Base-by-base conservation (phyloP, 2,329 filamentous ascomycete genomes). In the Myriosclerotinia scirpicola region DNA sequence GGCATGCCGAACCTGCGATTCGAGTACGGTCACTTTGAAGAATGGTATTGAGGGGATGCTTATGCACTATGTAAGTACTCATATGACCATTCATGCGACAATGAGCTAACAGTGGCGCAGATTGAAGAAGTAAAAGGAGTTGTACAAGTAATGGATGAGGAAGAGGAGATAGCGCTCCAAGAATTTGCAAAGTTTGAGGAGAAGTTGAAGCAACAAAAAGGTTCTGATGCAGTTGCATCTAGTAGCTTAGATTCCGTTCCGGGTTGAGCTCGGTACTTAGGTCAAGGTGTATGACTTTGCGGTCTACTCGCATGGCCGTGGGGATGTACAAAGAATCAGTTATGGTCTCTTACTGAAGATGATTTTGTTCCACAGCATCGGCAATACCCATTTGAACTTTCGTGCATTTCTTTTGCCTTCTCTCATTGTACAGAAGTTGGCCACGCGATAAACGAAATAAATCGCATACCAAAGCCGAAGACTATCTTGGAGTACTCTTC, bases 1-100 rank as follows among this genome's bases (percentile, higher is more conserved):
- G 20, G 95, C 95, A 26, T 99, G 95, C 79, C 85, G 95, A 71
- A 98, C 94, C 26, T 99, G 95, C 78, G 95, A 98, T 78, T 96
- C 92, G 55, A 97, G 93, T 77, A 98, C 95, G 0, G 93, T 97
- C 46, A 99, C 95, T 40, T 80, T 99, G 72, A 97, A 96, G 83
- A 98, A 96, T 77, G 95, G 95, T 8, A 99, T 99, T 73, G 95
- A 99, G 83, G 92, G 91, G 71, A 98, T 99, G 95, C 79, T 98
- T 77, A 97, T 97, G 92, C 92, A 94, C 78, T 95, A 95, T 78
- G 90, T 93, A 79, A 85, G 90, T 87, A 22, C n/a, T 52, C 46
- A 61, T 38, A 62, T 62, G 56, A 62, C n/a, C 26, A 48, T 40
- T 42, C n/a, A 40, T 40, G 56, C 56, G 42, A 58, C 36, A 73